Evolutionary conservation across 2,329 filamentous ascomycete species (phyloP), one percentile per base, ranked within the genome.

Genomic region (Botrytis paeoniae): DNA sequence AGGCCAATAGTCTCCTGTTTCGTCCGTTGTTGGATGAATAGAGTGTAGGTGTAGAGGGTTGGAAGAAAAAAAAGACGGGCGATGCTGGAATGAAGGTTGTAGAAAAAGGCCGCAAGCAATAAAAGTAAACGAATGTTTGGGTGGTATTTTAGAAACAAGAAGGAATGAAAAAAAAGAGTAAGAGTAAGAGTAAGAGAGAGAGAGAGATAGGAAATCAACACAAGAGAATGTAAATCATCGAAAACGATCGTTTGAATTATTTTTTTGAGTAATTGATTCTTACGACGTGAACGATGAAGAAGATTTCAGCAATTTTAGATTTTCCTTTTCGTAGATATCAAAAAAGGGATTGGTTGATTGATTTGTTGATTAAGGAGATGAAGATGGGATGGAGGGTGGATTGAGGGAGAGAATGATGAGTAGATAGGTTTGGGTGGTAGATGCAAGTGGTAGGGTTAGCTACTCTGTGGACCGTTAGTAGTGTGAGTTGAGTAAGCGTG

Each of bases 241-340:
- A 74, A 66, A 74, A 57, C 43, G 57, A 70, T 41, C 6, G 22
- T 37, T 41, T 35, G 41, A 48, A 32, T 45, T 37, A 61, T 51
- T 51, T 7, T 54, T 14, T 16, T 3, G 10, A 4, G 25, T 10
- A n/a, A n/a, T 54, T 8, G 51, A 54, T 39, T 43, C n/a, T 61
- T 8, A 41, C 41, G 68, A 39, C 68, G 68, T 32, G 29, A 20
- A 70, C 39, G 68, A 62, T 62, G 54, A 35, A 92, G 91, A 0
- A 85, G 39, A 63, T 29, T 22, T 43, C n/a, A 5, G 29, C 29
- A n/a, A 32, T 6, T 12, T 92, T 95, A 62, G 4, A 1, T 84
- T 85, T 73, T 97, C 97, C 79, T 85, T 94, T 60, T 37, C 3
- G 4, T 1, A 86, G 89, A 0, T 94, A 89, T 0, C 95, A 98